These are phyloP conservation scores for Melaleuca quinquenervia DNA, from an alignment of 345 rosid species.

Conservation along the genomic window DNA sequence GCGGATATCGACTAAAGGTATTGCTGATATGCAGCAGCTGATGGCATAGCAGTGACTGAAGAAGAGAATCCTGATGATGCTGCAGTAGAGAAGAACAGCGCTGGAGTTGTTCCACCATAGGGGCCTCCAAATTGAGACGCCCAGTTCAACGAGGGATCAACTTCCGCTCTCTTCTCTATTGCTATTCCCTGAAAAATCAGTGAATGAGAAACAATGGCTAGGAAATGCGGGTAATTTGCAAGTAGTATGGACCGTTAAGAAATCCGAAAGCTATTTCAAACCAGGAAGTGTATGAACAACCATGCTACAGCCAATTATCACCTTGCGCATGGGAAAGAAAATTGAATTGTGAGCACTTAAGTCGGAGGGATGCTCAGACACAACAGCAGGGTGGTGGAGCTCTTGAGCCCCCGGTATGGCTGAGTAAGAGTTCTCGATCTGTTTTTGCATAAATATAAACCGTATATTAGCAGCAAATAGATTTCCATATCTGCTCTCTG, in stretches of 20 bases:
- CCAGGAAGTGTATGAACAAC: not conserved
- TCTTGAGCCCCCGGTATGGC: slow-evolving; percentile 9
- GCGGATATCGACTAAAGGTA: not conserved
- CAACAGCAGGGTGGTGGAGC: slow-evolving; percentile 8
- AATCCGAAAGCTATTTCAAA: not conserved
- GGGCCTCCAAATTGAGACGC: not conserved
- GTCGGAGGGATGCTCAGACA: slow-evolving; percentile 16
- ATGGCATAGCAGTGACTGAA: slow-evolving; percentile 15
- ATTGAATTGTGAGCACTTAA: slow-evolving; percentile 15
- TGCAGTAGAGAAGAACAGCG: slow-evolving; percentile 45
- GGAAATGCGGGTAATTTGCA: not conserved
- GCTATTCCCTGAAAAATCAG: slow-evolving; percentile 36
- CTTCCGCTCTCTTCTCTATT: slow-evolving; percentile 42
- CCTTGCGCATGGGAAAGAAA: slow-evolving; percentile 36
- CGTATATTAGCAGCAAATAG: not conserved
- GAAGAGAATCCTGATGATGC: slow-evolving; percentile 88
- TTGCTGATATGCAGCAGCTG: not conserved
- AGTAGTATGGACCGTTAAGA: not conserved
- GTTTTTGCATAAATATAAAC: not conserved
- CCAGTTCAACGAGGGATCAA: not conserved
- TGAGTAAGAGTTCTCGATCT: slow-evolving; percentile 21
- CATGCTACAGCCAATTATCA: slow-evolving; percentile 1
- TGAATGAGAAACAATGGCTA: not conserved
- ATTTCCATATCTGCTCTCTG: not conserved
- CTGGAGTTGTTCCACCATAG: slow-evolving; percentile 17